Evolutionary conservation across 768 basidiomycete genomes (phyloP), one percentile per base, ranked within the genome.

Genomic region (Suillus decipiens): DNA sequence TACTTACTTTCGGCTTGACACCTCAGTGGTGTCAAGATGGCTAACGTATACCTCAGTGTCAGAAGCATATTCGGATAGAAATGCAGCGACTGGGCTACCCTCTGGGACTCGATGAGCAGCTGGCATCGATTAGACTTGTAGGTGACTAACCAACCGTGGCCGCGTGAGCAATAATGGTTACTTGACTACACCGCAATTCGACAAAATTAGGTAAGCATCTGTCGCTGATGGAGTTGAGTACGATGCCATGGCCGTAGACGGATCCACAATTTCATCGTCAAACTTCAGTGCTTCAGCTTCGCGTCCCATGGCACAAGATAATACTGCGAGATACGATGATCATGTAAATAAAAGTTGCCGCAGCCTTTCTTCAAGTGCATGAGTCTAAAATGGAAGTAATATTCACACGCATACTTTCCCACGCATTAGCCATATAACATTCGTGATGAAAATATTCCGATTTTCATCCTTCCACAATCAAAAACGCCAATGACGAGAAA

Each of bases 401-500:
- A 31, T 57, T 57, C 56, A 5, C 56, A 57, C 56, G 12, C 24
- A 28, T 5, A 1, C 2, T 12, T 62, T 75, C 73, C 58, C 73
- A 71, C 69, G 61, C 56, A 0, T n/a, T 1, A 0, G 1, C 19
- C 0, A 51, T 31, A 68, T 71, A 67, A 66, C 53, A 6, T 11
- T 10, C 10, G 33, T 2, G 39, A 28, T 9, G 19, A 37, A 43
- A 45, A 41, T 1, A 3, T 36, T 37, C 28, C 61, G 58, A 61
- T 36, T 58, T 64, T 15, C 77, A 81, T 80, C 77, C 80, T 80
- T 80, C 79, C 79, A 80, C 80, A 73, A 79, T 80, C 79, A 80
- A 74, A 72, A 75, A 71, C 79, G 79, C 73, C 77, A 15, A 78
- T 84, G 83, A 84, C 74, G 84, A 84, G 80, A 83, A 76, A 69